Evolutionary conservation across 1,139 yeast species (phyloP).

Genomic region (Yamadazyma oceani): DNA sequence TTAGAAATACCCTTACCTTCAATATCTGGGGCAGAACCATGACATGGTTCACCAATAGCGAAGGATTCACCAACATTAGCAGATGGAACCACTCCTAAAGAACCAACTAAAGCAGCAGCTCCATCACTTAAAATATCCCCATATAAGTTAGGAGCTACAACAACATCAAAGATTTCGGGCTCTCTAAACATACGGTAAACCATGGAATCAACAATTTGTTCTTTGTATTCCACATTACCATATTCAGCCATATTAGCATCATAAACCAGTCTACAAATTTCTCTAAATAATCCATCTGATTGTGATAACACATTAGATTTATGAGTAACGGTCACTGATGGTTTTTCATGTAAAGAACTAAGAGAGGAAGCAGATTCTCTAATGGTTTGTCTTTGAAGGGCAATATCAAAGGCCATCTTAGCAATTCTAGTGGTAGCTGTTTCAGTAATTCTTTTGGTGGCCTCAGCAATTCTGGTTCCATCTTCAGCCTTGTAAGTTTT

Average conservation of each 20-base stretch:
- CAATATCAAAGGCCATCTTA: slow-evolving; percentile 87
- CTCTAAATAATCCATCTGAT: slow-evolving; percentile 95
- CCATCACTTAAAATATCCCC: slow-evolving; percentile 98
- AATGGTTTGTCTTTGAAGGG: slow-evolving; percentile 82
- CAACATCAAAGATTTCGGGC: slow-evolving; percentile 95
- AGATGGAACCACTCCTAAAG: slow-evolving; percentile 96
- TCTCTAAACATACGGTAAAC: slow-evolving; percentile 98
- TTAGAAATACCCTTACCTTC: slow-evolving; percentile 94
- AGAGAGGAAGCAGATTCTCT: slow-evolving; percentile 57
- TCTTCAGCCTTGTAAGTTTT: slow-evolving; percentile 66
- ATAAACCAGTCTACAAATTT: slow-evolving; percentile 77
- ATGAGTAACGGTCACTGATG: slow-evolving; percentile 90
- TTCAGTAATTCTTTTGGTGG: slow-evolving; percentile 93
- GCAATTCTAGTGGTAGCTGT: slow-evolving; percentile 84
- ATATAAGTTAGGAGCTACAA: slow-evolving; percentile 96
- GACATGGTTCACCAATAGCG: slow-evolving; percentile 99
- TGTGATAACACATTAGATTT: slow-evolving; percentile 92
- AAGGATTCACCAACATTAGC: slow-evolving; percentile 96
- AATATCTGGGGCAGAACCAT: slow-evolving; percentile 98
- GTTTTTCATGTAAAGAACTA: slow-evolving; percentile 44
- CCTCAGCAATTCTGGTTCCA: slow-evolving; percentile 89
- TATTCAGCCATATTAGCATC: slow-evolving; percentile 61
- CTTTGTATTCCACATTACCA: slow-evolving; percentile 66
- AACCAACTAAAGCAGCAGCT: slow-evolving; percentile 98
- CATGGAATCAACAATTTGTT: slow-evolving; percentile 98